Evolutionary conservation across 768 basidiomycete genomes (phyloP), one percentile per base, ranked within the genome.

Genomic region (Serpula lacrymans): DNA sequence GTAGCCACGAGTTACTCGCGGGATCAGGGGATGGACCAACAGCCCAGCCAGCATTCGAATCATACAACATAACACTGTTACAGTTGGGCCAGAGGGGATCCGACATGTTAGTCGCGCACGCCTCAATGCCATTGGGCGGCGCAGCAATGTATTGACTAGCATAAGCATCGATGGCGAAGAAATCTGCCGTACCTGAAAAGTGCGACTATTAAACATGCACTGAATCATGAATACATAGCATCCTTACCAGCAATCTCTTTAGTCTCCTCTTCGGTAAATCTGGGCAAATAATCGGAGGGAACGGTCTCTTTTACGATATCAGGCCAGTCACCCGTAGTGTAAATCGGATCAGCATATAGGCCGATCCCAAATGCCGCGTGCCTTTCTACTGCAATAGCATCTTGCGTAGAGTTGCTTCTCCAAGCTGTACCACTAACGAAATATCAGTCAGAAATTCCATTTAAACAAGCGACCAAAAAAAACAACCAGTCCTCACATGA

Each of bases 41-140:
- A 5, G 74, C 70, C 72, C 74, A 77, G 18, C 72, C 70, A 8
- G 64, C 65, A 28, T 65, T 65, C 5, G 67, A 64, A 42, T 74
- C 69, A 47, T 64, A 70, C 41, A 67, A 38, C 23, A 68, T 61
- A 9, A 55, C 49, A 9, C 54, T 59, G 40, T 74, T 63, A 43
- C 76, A 77, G 27, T 62, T 66, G 2, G 75, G 76, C 75, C 76
- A 78, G n/a, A 70, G 48, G 4, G 73, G 72, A 50, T 76, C 65
- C 1, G 68, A 62, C 17, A 55, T 56, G 41, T 75, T 69, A 5
- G 57, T 48, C 6, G 69, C 50, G 49, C 75, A 77, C 11, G 70
- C 62, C 13, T 59, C 67, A 9, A 76, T 51, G 9, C 76, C 75
- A 30, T 66, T 67, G 0, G 54, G 49, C 10, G 74, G 73, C 8